Conservation (phyloP, 2,329 filamentous ascomycete species). For the Aspergillus amoenus region DNA sequence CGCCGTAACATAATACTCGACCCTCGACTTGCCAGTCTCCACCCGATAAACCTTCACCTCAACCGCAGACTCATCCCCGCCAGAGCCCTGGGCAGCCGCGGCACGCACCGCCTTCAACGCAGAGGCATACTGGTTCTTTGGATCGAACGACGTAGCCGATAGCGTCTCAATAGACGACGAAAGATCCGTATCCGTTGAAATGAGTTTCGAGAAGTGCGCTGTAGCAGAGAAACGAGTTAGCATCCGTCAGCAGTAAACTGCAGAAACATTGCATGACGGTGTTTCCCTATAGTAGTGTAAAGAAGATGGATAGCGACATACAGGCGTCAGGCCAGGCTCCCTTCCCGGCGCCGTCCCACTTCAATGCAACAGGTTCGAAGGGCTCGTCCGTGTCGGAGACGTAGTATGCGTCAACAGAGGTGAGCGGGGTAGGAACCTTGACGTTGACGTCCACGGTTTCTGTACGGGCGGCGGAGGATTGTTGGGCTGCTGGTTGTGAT, state of each 20-base stretch:
- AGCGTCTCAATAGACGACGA: slow-evolving; percentile 57
- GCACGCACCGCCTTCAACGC: slow-evolving; percentile 55
- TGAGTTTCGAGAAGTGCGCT: slow-evolving; percentile 70
- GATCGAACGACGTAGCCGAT: slow-evolving; percentile 71
- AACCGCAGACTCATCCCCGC: slow-evolving; percentile 40
- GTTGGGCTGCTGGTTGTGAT: slow-evolving; percentile 15
- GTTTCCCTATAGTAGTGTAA: background rate
- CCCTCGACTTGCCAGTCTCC: slow-evolving; percentile 59
- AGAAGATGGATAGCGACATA: slow-evolving; percentile 19
- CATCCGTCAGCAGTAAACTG: slow-evolving; percentile 5
- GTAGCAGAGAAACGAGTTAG: background rate
- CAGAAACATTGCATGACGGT: background rate
- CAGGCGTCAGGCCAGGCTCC: slow-evolving; percentile 37
- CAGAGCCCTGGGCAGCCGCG: slow-evolving; percentile 24
- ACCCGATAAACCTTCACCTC: slow-evolving; percentile 76
- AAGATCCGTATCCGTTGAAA: slow-evolving; percentile 42
- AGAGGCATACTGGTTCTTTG: slow-evolving; percentile 63
- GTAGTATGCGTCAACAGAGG: slow-evolving; percentile 64
- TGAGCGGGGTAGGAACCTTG: slow-evolving; percentile 62
- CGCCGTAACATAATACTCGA: slow-evolving; percentile 78
- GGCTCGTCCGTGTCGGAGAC: slow-evolving; percentile 81
- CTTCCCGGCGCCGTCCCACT: slow-evolving; percentile 46
- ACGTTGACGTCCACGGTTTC: slow-evolving; percentile 46
- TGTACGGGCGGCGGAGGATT: slow-evolving; percentile 29
- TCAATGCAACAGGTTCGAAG: slow-evolving; percentile 73